A percentile compares a stretch with the other conserved stretches of the same genome.
Conservation (phyloP, 768 basidiomycete genomes). For the Piloderma croceum region DNA sequence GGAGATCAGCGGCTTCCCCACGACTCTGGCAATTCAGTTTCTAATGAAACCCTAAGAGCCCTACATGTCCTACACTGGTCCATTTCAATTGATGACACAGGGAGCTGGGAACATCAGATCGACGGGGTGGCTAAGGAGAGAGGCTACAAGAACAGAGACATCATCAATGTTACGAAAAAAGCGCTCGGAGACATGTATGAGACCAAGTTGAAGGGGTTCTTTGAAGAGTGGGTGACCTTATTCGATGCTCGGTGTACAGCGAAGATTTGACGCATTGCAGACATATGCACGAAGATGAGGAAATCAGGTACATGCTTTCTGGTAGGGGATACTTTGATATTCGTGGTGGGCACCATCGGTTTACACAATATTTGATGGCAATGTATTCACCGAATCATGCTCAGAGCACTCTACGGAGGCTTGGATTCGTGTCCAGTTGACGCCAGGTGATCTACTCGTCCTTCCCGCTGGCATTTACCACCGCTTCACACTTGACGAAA, state of each 20-base stretch:
- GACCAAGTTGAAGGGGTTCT: constrained; percentile 75
- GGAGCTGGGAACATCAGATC: constrained; percentile 45
- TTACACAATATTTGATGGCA: too few species aligned
- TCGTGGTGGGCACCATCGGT: constrained; percentile 52
- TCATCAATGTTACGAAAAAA: constrained; percentile 70
- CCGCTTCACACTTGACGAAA: constrained; percentile 84
- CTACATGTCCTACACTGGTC: constrained; percentile 66
- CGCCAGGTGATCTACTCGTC: constrained; percentile 78
- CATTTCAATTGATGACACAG: constrained; percentile 61
- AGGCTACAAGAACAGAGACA: constrained; percentile 81
- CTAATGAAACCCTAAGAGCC: constrained; percentile 45
- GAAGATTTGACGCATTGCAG: constrained; percentile 32
- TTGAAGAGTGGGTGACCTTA: constrained; percentile 57
- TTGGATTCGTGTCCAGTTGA: constrained; percentile 80
- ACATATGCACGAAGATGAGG: constrained; percentile 95
- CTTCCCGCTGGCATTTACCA: constrained; percentile 92
- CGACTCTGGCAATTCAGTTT: constrained; percentile 55
- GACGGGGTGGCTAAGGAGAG: constrained; percentile 61
- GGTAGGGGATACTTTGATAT: constrained; percentile 95
- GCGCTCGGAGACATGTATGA: constrained; percentile 83
- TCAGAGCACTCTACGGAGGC: constrained; percentile 58
- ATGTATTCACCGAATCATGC: background rate
- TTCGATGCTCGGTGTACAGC: background rate
- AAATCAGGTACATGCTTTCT: constrained; percentile 81
- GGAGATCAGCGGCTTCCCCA: constrained; percentile 82